phyloP scores from a whole-genome alignment of 2,329 filamentous ascomycete genomes.

The Claviceps quebecensis region DNA sequence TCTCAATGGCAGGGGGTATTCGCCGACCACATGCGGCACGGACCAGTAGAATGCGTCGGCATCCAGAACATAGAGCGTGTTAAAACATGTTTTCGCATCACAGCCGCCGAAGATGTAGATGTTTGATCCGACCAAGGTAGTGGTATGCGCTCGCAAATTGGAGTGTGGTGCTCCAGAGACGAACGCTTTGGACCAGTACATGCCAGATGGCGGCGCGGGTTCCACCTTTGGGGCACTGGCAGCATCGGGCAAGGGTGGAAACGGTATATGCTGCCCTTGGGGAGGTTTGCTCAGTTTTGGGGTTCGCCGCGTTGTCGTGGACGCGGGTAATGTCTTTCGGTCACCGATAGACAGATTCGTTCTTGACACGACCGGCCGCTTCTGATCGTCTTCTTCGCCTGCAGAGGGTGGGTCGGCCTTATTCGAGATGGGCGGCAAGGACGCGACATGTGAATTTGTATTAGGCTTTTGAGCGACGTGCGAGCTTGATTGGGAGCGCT shows the following conservation, averaged over 20 bases:
- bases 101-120: slow-evolving; percentile 58
- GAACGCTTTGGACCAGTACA: slow-evolving; percentile 58
- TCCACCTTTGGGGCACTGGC: slow-evolving; percentile 44
- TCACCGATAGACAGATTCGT: slow-evolving; percentile 14
- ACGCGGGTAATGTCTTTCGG: slow-evolving; percentile 8
- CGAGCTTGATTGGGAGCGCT: slow-evolving; percentile 38
- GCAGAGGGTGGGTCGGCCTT: slow-evolving; percentile 14
- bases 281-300: slow-evolving; percentile 14
- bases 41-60: slow-evolving; percentile 60
- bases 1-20: slow-evolving; percentile 49
- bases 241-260: slow-evolving; percentile 43
- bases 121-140: slow-evolving; percentile 51
- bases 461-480: slow-evolving; percentile 18
- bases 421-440: slow-evolving; percentile 14
- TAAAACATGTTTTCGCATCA: slow-evolving; percentile 53
- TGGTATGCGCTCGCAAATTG: slow-evolving; percentile 51
- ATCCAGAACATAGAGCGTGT: slow-evolving; percentile 54
- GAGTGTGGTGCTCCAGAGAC: slow-evolving; percentile 49
- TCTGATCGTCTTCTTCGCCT: slow-evolving; percentile 16
- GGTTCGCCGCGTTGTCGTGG: slow-evolving; percentile 8
- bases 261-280: slow-evolving; percentile 30
- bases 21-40: slow-evolving; percentile 47
- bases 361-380: slow-evolving; percentile 9
- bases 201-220: slow-evolving; percentile 51
- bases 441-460: slow-evolving; percentile 10